Base-by-base conservation (phyloP, 257 asterid genomes). In the Lavandula angustifolia region DNA sequence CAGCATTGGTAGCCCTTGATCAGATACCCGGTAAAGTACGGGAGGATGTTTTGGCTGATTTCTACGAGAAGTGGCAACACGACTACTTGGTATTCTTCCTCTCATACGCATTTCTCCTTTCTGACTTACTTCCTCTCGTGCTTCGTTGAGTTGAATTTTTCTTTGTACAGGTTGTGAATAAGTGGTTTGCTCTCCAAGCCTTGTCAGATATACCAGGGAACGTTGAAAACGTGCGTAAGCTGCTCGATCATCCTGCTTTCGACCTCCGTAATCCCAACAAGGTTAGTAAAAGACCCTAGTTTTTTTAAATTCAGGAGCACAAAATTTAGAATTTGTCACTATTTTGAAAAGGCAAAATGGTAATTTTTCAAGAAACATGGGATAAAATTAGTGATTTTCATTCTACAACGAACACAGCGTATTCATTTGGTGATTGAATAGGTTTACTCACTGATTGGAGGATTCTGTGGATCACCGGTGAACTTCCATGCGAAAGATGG, bases 101-200 rank as follows among this genome's bases (percentile, higher is more conserved):
- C 12, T 6, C 60, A 54, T 31, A 31, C 6, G 43, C 14, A 9
- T 2, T 37, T 1, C 42, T 37, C 8, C 42, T 37, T 16, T 14
- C 16, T 10, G 27, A 9, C 13, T 27, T 42, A 11, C 50, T 42
- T 18, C 18, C 14, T 38, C 38, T 41, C 27, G n/a, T 17, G 11
- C 27, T 17, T 37, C 17, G 11, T 2, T 49, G 42, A 13, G 33
- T 44, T 46, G 13, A 18, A 27, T 22, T 35, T 37, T 72, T 31
- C 33, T 17, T 33, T 13, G 18, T 56, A 4, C 77, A 89, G 95
- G 96, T 87, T 52, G 91, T 89, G 32, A 87, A 74, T 49, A 87
- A 83, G 68, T 89, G 96, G 95, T 75, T 89, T 51, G 75, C 89
- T 3, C 89, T 89, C 69, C 95, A 87, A 85, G 96, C 91, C 29